Evolutionary conservation across 2,329 filamentous ascomycete species (phyloP).

Genomic region (Xylaria sp.): DNA sequence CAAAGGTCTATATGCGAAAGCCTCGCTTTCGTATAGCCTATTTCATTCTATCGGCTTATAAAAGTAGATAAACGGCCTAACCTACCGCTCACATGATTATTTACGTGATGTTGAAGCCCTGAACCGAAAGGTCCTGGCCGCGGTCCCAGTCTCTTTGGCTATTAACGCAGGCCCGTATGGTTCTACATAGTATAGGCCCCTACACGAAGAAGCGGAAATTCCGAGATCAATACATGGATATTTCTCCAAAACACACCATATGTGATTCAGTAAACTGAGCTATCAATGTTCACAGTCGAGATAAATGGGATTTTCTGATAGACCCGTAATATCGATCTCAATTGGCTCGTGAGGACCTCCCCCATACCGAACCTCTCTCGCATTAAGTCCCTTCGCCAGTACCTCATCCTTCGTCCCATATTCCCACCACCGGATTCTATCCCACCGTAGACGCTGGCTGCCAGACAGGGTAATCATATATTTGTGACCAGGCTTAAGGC

Average conservation of each 20-base stretch:
- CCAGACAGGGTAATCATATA: conserved; percentile 12
- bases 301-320: not conserved
- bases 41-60: too few species aligned
- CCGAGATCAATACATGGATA: not conserved
- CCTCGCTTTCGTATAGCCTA: too few species aligned
- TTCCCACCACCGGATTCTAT: conserved; percentile 16
- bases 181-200: too few species aligned
- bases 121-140: too few species aligned
- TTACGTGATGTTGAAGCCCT: too few species aligned
- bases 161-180: too few species aligned
- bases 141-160: too few species aligned
- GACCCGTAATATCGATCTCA: not conserved
- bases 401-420: conserved; percentile 12
- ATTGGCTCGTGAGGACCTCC: conserved; percentile 7
- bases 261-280: not conserved
- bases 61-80: too few species aligned
- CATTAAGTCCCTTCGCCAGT: conserved; percentile 1
- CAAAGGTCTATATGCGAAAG: too few species aligned
- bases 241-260: not conserved
- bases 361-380: conserved; percentile 4
- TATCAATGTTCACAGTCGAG: not conserved
- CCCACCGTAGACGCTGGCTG: conserved; percentile 6
- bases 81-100: too few species aligned
- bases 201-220: too few species aligned
- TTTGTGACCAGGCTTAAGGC: conserved; percentile 34